Base-by-base conservation (phyloP, 768 basidiomycete genomes). In the Termitomyces sp. region DNA sequence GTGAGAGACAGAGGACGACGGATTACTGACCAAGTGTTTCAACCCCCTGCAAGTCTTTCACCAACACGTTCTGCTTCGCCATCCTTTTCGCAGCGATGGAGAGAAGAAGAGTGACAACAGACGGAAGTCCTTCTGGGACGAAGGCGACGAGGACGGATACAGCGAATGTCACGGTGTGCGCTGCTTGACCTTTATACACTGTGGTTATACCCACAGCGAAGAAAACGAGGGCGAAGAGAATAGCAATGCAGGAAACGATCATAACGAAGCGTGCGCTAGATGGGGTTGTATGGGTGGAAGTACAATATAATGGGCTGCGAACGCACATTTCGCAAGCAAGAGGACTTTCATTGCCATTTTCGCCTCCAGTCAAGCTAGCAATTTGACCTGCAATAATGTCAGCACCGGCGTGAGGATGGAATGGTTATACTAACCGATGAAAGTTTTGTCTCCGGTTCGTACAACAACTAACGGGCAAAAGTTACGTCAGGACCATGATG, bases 21-120 rank as follows among this genome's bases (percentile, higher is more conserved):
- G 7, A 30, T 15, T 26, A 54, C 45, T 79, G 60, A 77, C 84
- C 84, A 17, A 87, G 71, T 2, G 85, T 86, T 64, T 87, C 85
- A 0, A 87, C 84, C 41, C 84, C 84, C 64, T 86, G 84, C n/a
- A 87, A 65, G 60, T 85, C 83, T 60, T 87, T 87, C 17, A 86
- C 84, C n/a, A 87, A 72, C 5, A 87, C 84, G 57, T 86, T 85
- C 65, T 84, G 82, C 22, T 76, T 76, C 1, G 85, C 84, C 84
- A 87, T 86, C 30, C 85, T 74, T 66, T 85, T 85, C 17, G 84
- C 85, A 0, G 84, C 84, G 42, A 87, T 85, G 5, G 84, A 85
- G 6, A 87, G 63, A 55, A 86, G 71, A 10, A 87, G 71, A 0
- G 84, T 87, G 43, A 87, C 84, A 1, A 83, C 82, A 3, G 84